Base-by-base conservation (phyloP, 108 stramenopile genomes). In the Epithemia pelagica region DNA sequence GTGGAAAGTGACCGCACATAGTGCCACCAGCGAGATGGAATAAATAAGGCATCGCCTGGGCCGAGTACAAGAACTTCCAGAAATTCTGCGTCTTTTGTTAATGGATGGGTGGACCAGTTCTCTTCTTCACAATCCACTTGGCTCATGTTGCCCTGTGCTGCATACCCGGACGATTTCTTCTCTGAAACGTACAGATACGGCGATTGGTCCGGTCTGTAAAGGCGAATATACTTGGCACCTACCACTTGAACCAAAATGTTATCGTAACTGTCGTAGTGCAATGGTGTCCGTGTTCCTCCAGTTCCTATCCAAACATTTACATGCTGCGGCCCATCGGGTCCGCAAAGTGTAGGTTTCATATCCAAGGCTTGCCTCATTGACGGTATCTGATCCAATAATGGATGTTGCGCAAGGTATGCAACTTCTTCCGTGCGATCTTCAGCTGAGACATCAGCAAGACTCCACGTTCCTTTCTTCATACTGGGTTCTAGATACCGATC, bases 141-240 rank as follows among this genome's bases (percentile, higher is more conserved):
- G 51, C 86, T 87, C 86, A 87, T 87, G 54, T 87, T 87, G 2
- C 82, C 79, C 65, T 87, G 86, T 5, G 33, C 15, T 26, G 67
- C 82, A 32, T 77, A 76, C 1, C 27, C 25, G 15, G 20, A 31
- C 30, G 32, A 52, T 18, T 65, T 59, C 31, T 76, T 37, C n/a
- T 46, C 46, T 23, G 66, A 70, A 5, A 87, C 79, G 28, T 87
- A 87, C 26, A 87, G 71, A 28, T 71, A 78, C 18, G 67, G 24
- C 2, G 74, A 70, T 56, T 70, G 68, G 15, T 61, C 28, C 24
- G 65, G 37, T 21, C 46, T 32, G 63, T 89, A 93, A 29, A 93
- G 32, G 1, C 88, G 81, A n/a, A 93, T 84, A 57, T 87, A 93
- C 68, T 93, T 89, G 32, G 75, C 76, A 5, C 91, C 91, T n/a